These are phyloP conservation scores for Camellia oleifera DNA, from an alignment of 179 eudicot species.

Conservation along the genomic window DNA sequence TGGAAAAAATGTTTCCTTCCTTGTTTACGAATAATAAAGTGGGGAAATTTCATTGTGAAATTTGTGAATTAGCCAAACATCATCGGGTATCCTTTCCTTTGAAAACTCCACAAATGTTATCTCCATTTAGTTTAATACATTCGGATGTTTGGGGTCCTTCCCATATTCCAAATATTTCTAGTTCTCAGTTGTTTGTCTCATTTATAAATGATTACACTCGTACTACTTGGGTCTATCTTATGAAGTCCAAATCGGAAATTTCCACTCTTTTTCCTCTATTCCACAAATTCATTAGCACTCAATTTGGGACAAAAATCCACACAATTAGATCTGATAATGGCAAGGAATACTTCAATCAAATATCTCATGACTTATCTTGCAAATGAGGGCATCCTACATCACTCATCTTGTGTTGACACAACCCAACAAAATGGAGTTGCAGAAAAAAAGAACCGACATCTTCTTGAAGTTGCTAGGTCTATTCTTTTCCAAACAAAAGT, in stretches of 20 bases:
- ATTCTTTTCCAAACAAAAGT: no score
- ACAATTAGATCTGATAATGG: conserved; percentile 6
- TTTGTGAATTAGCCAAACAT: conserved; percentile 10
- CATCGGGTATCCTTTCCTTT: conserved; percentile 2
- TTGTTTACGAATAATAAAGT: neutral
- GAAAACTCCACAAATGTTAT: neutral
- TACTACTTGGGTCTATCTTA: neutral
- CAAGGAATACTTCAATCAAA: neutral
- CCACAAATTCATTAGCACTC: neutral
- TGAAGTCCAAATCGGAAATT: neutral
- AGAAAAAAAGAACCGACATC: neutral
- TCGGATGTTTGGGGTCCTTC: conserved; percentile 15
- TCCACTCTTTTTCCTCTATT: no score
- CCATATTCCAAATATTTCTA: neutral
- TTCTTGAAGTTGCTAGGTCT: neutral
- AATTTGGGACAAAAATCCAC: neutral
- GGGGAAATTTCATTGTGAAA: conserved; percentile 6
- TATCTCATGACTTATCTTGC: neutral
- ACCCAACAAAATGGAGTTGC: neutral
- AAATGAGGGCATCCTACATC: neutral
- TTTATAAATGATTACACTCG: neutral
- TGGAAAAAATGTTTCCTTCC: neutral
- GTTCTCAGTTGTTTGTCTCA: neutral
- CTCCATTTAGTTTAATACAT: conserved; percentile 9
- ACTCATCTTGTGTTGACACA: neutral